Evolutionary conservation across 2,329 filamentous ascomycete species (phyloP), one percentile per base, ranked within the genome.

Genomic region (Fusarium sp.): DNA sequence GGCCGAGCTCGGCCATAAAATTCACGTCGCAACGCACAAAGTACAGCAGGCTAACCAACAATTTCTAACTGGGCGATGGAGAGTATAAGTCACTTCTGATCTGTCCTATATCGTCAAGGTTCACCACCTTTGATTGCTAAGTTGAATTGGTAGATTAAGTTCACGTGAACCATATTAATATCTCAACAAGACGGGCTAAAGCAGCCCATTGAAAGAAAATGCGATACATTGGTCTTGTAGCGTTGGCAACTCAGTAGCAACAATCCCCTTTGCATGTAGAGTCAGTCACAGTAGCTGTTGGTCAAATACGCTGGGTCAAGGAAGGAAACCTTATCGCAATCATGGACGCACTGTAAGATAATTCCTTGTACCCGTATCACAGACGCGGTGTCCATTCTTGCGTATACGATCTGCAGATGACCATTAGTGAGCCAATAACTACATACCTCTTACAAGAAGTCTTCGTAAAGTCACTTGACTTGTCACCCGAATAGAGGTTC

Each of bases 1-100:
- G 64, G 18, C 64, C 64, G 64, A 61, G 15, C 63, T 67, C 64
- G 64, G 64, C 63, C 8, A 25, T 30, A 60, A 25, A 18, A 11
- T 32, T 18, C 1, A 21, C 10, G 7, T 10, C 18, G 8, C n/a
- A 33, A 19, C 9, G 16, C 7, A 30, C 23, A 61, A n/a, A 25
- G 23, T 9, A 25, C 10, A 18, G 10, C 3, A 23, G 21, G 10
- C 9, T 9, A 10, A 13, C 2, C 0, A 28, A 15, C 43, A 19
- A 21, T 11, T 30, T 16, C 4, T 11, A 23, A 23, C 5, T 19
- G 9, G 6, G 10, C 30, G 33, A n/a, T n/a, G 5, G 2, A 10
- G 8, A 19, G 7, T 18, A 18, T 9, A 18, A 18, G 3, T 16
- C 8, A 18, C 7, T 35, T 7, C 9, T 18, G 9, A 35, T 18